Evolutionary conservation across 768 basidiomycete species (phyloP), one percentile per base, ranked within the genome.

Genomic region (Coprinopsis marcescibilis): DNA sequence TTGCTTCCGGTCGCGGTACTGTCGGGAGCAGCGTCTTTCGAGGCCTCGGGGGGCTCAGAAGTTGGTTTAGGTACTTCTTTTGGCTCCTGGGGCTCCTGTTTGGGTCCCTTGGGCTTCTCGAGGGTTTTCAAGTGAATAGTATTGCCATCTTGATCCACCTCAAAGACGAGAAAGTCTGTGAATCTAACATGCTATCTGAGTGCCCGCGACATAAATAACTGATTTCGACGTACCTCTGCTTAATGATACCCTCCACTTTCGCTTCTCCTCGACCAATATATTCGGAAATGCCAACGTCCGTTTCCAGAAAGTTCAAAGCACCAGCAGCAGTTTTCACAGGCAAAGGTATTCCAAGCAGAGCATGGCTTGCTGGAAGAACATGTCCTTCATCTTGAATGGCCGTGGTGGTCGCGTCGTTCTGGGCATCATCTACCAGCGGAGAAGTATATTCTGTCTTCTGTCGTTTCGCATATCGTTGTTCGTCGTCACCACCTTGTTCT

Each of bases 101-200:
- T 77, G 8, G 68, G 56, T 20, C 79, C 72, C 49, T 76, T 71
- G 2, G 91, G 93, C 59, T 81, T 81, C 27, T 69, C 76, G 30
- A 98, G 75, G 44, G 81, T 78, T 60, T 89, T 89, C 26, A 99
- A 59, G 58, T 89, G 85, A 14, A 96, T 68, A 6, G 89, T 83
- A 52, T 87, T 79, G 35, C 83, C 77, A 53, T 89, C 83, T 50
- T 81, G 75, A 58, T 88, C 83, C 25, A 99, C 84, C 67, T 99
- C 96, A 57, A 77, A 86, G 15, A 99, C 96, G 57, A 98, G 57
- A 61, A 99, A 99, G 65, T 99, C 96, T 32, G 95, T 95, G 63
- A 98, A 98, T 57, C 94, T 96, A 58, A 27, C 23, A 40, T 29
- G 38, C 19, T 26, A 32, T 44, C 26, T 34, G 32, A 17, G 29